Conservation (phyloP, 768 basidiomycete species). For the Glaciozyma antarctica region DNA sequence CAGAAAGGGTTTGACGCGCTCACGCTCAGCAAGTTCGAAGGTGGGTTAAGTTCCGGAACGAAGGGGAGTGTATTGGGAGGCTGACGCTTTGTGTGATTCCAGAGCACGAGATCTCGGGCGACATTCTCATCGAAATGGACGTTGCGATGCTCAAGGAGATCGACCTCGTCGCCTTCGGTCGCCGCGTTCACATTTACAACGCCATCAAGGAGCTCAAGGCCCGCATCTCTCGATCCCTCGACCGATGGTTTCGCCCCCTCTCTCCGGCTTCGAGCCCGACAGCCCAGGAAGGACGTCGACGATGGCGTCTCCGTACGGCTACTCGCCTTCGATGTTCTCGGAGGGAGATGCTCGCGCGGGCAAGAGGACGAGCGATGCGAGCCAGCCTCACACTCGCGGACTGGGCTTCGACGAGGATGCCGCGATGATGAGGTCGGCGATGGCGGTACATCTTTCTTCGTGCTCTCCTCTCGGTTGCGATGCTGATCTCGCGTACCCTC, state of each 20-base stretch:
- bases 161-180: slow-evolving; percentile 86
- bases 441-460: background rate
- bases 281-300: background rate
- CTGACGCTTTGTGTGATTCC: background rate
- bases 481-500: no score
- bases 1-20: slow-evolving; percentile 72
- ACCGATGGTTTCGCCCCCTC: slow-evolving; percentile 1
- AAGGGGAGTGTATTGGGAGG: background rate
- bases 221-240: background rate
- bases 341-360: no score
- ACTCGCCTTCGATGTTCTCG: no score
- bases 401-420: no score
- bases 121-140: slow-evolving; percentile 89
- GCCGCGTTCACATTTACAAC: slow-evolving; percentile 83
- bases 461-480: no score
- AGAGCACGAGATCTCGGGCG: slow-evolving; percentile 99
- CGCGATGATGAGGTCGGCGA: background rate
- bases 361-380: no score
- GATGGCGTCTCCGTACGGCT: background rate
- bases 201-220: slow-evolving; percentile 74
- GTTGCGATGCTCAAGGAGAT: slow-evolving; percentile 89
- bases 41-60: slow-evolving; percentile 45
- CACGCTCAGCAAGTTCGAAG: slow-evolving; percentile 75
- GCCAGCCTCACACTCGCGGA: no score
- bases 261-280: slow-evolving; percentile 18